These are phyloP conservation scores for Lithospermum erythrorhizon DNA, from an alignment of 257 asterid genomes.

Conservation along the genomic window DNA sequence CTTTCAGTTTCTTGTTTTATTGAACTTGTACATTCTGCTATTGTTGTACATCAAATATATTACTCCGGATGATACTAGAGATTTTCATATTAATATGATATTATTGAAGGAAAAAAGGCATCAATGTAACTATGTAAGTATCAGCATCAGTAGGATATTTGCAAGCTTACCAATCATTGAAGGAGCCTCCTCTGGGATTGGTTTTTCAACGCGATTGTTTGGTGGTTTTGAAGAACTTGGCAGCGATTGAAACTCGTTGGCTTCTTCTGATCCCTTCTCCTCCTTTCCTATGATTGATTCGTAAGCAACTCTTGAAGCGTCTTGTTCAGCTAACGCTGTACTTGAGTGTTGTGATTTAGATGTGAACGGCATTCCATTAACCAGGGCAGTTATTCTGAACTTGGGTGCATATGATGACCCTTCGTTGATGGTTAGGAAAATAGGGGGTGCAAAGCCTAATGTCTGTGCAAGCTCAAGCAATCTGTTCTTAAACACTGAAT, in stretches of 20 bases:
- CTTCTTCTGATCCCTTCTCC: background rate
- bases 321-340: slow-evolving; percentile 20
- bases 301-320: slow-evolving; percentile 21
- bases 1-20: background rate
- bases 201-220: background rate
- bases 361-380: slow-evolving; percentile 10
- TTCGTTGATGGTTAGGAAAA: slow-evolving; percentile 16
- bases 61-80: too few species aligned
- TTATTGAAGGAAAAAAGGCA: too few species aligned
- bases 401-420: slow-evolving; percentile 21
- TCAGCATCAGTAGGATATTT: too few species aligned
- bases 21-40: too few species aligned
- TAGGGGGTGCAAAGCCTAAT: slow-evolving; percentile 13
- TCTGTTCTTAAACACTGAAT: slow-evolving; percentile 15
- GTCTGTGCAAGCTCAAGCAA: slow-evolving; percentile 22
- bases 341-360: slow-evolving; percentile 10
- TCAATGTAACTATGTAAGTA: too few species aligned
- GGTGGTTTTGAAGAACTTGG: background rate
- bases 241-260: background rate
- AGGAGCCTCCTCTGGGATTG: too few species aligned
- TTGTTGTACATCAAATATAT: too few species aligned
- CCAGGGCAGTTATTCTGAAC: slow-evolving; percentile 15
- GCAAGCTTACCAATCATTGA: too few species aligned
- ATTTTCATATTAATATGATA: too few species aligned
- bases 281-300: slow-evolving; percentile 6